Evolutionary conservation across 768 basidiomycete genomes (phyloP).

Genomic region (Phylloporus sp.): DNA sequence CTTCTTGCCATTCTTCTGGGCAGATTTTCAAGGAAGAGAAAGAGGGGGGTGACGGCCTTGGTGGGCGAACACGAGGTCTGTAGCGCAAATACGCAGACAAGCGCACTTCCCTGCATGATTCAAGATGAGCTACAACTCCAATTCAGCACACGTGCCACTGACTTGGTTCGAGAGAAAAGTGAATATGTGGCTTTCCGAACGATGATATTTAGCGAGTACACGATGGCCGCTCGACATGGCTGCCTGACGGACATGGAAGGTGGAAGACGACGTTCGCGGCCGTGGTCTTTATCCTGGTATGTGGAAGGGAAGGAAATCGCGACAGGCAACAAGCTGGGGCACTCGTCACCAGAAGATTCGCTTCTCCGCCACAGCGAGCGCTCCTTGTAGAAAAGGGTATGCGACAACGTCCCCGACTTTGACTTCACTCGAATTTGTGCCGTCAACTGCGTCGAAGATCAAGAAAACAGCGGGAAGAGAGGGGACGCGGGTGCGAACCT

Average conservation of each 20-base stretch:
- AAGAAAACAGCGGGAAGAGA: not conserved
- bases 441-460: constrained; percentile 18
- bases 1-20: constrained; percentile 33
- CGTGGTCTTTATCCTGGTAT: constrained; percentile 21
- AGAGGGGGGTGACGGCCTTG: constrained; percentile 23
- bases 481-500: constrained; percentile 17
- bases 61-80: constrained; percentile 29
- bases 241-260: constrained; percentile 27
- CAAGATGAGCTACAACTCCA: constrained; percentile 1
- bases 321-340: constrained; percentile 28
- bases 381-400: constrained; percentile 25
- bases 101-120: constrained; percentile 15
- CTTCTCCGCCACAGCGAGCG: constrained; percentile 19
- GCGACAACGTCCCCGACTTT: constrained; percentile 1
- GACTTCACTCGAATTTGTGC: constrained; percentile 21
- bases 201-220: constrained; percentile 22
- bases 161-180: constrained; percentile 24
- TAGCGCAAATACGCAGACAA: constrained; percentile 25
- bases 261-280: constrained; percentile 23
- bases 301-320: constrained; percentile 27
- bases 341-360: constrained; percentile 9
- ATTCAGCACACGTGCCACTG: constrained; percentile 2
- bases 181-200: constrained; percentile 17
- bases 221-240: constrained; percentile 23
- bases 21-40: constrained; percentile 24